Base-by-base conservation (phyloP, 2,329 filamentous ascomycete species). In the Neonectria sp. region DNA sequence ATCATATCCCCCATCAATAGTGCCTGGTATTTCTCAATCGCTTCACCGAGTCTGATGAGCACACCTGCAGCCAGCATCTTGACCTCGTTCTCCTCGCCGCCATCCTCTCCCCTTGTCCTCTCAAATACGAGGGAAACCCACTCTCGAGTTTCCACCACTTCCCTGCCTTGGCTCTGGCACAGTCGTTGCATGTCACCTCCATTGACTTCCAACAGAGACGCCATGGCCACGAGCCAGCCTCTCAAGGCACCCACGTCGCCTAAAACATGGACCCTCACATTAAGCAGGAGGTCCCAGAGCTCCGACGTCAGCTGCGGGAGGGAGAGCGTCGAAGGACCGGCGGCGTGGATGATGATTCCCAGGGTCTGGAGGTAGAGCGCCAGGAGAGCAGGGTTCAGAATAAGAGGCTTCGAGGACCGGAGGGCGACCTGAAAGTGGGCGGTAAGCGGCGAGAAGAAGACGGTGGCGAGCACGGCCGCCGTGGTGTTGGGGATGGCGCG, bases 361-460 rank as follows among this genome's bases (percentile, higher is more conserved):
- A 98, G 85, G 0, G 96, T 99, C 79, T 97, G 95, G 37, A 98
- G 83, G 79, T 94, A 96, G 9, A 95, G 88, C 0, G 91, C 86
- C 0, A 98, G 88, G 6, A 98, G 86, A 66, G 93, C 89, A 0
- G 94, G 91, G 48, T 94, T 90, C 57, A 94, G 89, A 68, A 94
- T 86, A 56, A 95, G 87, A 25, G 79, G 77, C 57, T 90, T 89
- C 55, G 83, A 79, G 8, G 80, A 82, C 37, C 84, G 82, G 51
- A 89, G 79, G 0, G 87, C 91, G 3, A 92, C 86, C 77, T 92
- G 93, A 81, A 96, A 97, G 48, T 94, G 91, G 0, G 92, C 92
- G 0, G 92, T 92, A 11, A 99, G 85, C 0, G 96, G 95, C 70
- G 92, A 93, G 88, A 98, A 98, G 84, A 98, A 96, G 17, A 88